Evolutionary conservation across 805 yeast genomes (phyloP).

Genomic region (Starmerella stigmatis): DNA sequence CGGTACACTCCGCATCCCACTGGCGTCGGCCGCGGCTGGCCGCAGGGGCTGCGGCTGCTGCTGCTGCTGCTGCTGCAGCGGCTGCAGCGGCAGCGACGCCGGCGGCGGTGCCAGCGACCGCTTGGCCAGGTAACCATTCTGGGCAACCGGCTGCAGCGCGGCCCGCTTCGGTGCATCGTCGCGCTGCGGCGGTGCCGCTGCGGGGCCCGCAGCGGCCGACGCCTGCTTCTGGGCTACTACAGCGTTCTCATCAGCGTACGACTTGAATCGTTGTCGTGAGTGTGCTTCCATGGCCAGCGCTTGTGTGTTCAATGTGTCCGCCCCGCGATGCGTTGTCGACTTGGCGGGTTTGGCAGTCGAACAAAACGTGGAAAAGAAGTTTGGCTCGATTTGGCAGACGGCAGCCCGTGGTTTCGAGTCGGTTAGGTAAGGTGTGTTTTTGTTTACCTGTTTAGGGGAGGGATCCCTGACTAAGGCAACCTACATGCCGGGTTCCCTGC

Average conservation of each 20-base stretch:
- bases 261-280: conserved; percentile 10
- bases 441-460: conserved; percentile 18
- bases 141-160: conserved; percentile 15
- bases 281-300: conserved; percentile 15
- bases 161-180: conserved; percentile 13
- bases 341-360: not conserved
- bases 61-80: not conserved
- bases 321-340: not conserved
- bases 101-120: not conserved
- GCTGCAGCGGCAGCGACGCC: not conserved
- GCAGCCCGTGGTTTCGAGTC: not conserved
- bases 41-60: not conserved
- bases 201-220: conserved; percentile 17
- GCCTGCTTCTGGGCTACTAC: conserved; percentile 17
- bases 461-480: not conserved
- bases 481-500: not conserved
- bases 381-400: not conserved
- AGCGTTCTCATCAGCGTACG: conserved; percentile 18
- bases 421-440: conserved; percentile 11
- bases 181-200: conserved; percentile 11
- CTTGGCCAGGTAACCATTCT: conserved; percentile 9
- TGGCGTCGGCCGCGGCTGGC: not conserved
- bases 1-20: not conserved
- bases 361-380: not conserved
- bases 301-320: not conserved